phyloP scores from a whole-genome alignment of 805 yeast genomes.

The Ogataea ganodermae region DNA sequence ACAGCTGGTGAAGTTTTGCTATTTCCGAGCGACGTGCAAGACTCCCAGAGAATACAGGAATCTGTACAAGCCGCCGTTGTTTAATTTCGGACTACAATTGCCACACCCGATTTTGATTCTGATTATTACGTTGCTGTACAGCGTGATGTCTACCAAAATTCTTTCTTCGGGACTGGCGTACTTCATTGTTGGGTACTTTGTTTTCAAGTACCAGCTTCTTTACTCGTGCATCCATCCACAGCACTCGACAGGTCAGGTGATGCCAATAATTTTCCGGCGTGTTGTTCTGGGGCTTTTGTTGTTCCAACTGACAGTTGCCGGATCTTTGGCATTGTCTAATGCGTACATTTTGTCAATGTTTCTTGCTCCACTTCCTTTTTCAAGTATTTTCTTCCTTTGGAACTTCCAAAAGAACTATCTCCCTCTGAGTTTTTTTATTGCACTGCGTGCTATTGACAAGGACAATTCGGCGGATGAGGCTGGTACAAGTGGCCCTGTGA shows the following conservation, averaged over 20 bases:
- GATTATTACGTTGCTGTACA: slow-evolving; percentile 81
- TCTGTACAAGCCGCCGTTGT: slow-evolving; percentile 83
- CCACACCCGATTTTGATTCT: slow-evolving; percentile 90
- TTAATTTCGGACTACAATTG: slow-evolving; percentile 85
- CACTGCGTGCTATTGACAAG: slow-evolving; percentile 67
- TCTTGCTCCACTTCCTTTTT: slow-evolving; percentile 73
- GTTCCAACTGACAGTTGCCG: slow-evolving; percentile 92
- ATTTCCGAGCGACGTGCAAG: slow-evolving; percentile 61
- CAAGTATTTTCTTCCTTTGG: slow-evolving; percentile 67
- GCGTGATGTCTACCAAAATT: slow-evolving; percentile 87
- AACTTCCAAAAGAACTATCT: slow-evolving; percentile 78
- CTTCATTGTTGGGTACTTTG: slow-evolving; percentile 82
- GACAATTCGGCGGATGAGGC: slow-evolving; percentile 10
- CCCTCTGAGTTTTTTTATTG: slow-evolving; percentile 84
- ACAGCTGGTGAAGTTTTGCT: slow-evolving; percentile 71
- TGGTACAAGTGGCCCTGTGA: neutral
- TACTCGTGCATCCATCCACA: slow-evolving; percentile 94
- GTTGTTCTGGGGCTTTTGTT: slow-evolving; percentile 76
- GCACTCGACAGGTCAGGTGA: slow-evolving; percentile 94
- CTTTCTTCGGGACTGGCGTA: slow-evolving; percentile 81
- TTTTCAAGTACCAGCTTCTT: slow-evolving; percentile 85
- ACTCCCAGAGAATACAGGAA: slow-evolving; percentile 82
- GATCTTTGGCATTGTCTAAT: slow-evolving; percentile 74
- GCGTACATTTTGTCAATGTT: slow-evolving; percentile 75
- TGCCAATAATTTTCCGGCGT: slow-evolving; percentile 89